Evolutionary conservation across 176 grass and related monocot species (phyloP).

Genomic region (Puccinellia tenuiflora): DNA sequence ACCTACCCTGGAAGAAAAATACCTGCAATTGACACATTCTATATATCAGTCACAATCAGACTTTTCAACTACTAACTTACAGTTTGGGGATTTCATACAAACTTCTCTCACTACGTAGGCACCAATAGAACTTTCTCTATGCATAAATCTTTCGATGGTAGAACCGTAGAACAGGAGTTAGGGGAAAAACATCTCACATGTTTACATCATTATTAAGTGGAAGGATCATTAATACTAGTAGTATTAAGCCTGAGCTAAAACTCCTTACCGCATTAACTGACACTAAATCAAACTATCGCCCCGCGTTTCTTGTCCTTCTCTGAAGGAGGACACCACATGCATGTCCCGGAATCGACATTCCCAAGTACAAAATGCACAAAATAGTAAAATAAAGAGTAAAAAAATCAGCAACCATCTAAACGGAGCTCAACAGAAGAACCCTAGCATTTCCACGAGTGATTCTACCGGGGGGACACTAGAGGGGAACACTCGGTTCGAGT

Average conservation of each 20-base stretch:
- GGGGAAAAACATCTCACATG: neutral
- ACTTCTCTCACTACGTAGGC: neutral
- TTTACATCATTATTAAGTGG: neutral
- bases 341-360: conserved; percentile 25
- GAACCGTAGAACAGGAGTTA: neutral
- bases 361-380: conserved; percentile 23
- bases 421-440: conserved; percentile 9
- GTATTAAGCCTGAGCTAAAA: neutral
- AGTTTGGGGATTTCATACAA: neutral
- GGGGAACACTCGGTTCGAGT: neutral
- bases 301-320: conserved; percentile 8
- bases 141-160: neutral
- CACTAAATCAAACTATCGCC: neutral
- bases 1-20: conserved; percentile 86
- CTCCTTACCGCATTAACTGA: neutral
- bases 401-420: neutral
- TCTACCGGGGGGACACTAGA: neutral
- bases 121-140: neutral
- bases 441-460: neutral
- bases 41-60: neutral
- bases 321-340: neutral
- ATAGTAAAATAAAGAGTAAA: conserved; percentile 1
- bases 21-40: conserved; percentile 32
- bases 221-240: conserved; percentile 18
- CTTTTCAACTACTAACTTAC: neutral